Evolutionary conservation across 1,284 basidiomycete species (phyloP).

Genomic region (Pascua guehoae): DNA sequence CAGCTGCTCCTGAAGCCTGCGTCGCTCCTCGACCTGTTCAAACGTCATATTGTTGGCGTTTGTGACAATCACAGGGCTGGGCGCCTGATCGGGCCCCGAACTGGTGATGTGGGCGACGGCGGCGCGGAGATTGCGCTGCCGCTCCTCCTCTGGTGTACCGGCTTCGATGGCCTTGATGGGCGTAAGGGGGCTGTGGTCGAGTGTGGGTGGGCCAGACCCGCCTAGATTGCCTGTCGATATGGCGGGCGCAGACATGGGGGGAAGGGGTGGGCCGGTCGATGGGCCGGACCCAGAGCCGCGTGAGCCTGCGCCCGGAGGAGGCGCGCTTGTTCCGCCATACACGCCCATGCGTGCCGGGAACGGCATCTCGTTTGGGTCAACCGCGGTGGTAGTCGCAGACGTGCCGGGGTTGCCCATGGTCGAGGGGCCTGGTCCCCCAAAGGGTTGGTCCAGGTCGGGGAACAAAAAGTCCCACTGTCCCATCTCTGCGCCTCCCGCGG

Average conservation of each 20-base stretch:
- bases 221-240: not conserved
- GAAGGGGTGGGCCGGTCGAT: too few species aligned
- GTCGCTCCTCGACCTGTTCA: slow-evolving; percentile 32
- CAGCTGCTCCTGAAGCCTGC: slow-evolving; percentile 29
- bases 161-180: slow-evolving; percentile 1
- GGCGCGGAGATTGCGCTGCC: slow-evolving; percentile 17
- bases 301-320: too few species aligned
- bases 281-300: too few species aligned
- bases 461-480: slow-evolving; percentile 19
- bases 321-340: too few species aligned
- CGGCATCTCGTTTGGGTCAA: too few species aligned
- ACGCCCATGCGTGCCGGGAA: too few species aligned
- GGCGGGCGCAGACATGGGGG: not conserved
- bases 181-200: not conserved
- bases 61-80: slow-evolving; percentile 11
- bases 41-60: slow-evolving; percentile 24
- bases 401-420: not conserved
- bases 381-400: too few species aligned
- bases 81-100: slow-evolving; percentile 1
- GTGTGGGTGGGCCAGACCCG: not conserved
- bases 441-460: slow-evolving; percentile 5
- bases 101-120: slow-evolving; percentile 21
- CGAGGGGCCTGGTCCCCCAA: slow-evolving; percentile 9
- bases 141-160: slow-evolving; percentile 9
- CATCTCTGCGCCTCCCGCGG: not conserved